Percentiles rank a stretch among this genome's conserved stretches.
phyloP scores from a whole-genome alignment of 768 basidiomycete genomes.

The Cystobasidium tubakii region DNA sequence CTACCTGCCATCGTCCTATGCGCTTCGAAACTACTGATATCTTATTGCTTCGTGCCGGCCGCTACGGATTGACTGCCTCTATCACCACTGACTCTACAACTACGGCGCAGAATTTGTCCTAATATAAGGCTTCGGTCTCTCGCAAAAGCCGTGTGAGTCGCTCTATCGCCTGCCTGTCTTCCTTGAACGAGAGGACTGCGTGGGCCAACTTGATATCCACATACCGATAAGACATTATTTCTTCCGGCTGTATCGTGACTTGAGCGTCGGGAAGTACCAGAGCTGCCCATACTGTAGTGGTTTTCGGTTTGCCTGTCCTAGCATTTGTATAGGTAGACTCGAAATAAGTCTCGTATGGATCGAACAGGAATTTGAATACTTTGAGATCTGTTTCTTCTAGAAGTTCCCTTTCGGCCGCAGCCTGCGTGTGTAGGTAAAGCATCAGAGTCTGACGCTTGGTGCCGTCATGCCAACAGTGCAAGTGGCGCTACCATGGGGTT shows the following conservation, averaged over 20 bases:
- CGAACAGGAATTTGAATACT: slow-evolving; percentile 2
- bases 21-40: no score
- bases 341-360: slow-evolving; percentile 11
- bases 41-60: no score
- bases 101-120: no score
- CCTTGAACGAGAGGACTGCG: slow-evolving; percentile 1
- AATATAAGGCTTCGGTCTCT: not conserved
- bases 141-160: not conserved
- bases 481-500: slow-evolving; percentile 7
- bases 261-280: not conserved
- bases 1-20: no score
- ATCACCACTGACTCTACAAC: no score
- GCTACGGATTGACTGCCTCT: no score
- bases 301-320: slow-evolving; percentile 17
- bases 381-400: slow-evolving; percentile 25
- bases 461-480: no score
- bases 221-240: slow-evolving; percentile 13
- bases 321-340: slow-evolving; percentile 15
- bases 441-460: no score
- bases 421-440: not conserved
- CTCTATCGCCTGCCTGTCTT: not conserved
- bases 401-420: slow-evolving; percentile 20
- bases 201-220: not conserved
- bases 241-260: slow-evolving; percentile 27
- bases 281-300: slow-evolving; percentile 9